phyloP scores from a whole-genome alignment of 2,329 filamentous ascomycete species.

The Podosphaera leucotricha region DNA sequence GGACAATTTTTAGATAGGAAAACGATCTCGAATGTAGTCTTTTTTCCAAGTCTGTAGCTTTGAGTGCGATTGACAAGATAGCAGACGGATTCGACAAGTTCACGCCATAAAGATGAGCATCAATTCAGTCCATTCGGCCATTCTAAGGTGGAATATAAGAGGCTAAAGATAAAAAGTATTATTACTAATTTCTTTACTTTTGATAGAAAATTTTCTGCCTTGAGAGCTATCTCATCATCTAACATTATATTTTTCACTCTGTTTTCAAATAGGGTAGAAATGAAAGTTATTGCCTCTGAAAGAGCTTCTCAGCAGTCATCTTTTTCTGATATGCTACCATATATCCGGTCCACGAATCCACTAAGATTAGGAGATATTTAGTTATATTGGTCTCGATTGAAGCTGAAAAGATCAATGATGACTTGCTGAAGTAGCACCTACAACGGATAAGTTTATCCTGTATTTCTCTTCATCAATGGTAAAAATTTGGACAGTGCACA shows the following conservation, averaged over 20 bases:
- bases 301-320: not conserved
- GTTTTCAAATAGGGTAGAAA: not conserved
- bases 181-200: not conserved
- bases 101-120: too few relatives aligned
- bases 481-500: not conserved
- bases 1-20: too few relatives aligned
- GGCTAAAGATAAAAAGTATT: not conserved
- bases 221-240: not conserved
- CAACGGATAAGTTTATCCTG: not conserved
- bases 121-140: too few relatives aligned
- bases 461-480: not conserved
- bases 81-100: too few relatives aligned
- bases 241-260: not conserved
- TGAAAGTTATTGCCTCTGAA: not conserved
- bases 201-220: not conserved
- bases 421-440: not conserved
- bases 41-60: too few relatives aligned
- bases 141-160: too few relatives aligned
- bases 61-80: too few relatives aligned
- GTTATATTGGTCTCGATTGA: not conserved
- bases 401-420: not conserved
- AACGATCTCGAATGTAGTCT: too few relatives aligned
- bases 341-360: not conserved
- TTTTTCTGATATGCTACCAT: not conserved
- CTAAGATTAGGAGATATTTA: not conserved